A percentile compares a stretch with the other conserved stretches of the same genome.
Conservation (phyloP, 192 early-diverging fungal species). For the Gamsiella multidivaricata region DNA sequence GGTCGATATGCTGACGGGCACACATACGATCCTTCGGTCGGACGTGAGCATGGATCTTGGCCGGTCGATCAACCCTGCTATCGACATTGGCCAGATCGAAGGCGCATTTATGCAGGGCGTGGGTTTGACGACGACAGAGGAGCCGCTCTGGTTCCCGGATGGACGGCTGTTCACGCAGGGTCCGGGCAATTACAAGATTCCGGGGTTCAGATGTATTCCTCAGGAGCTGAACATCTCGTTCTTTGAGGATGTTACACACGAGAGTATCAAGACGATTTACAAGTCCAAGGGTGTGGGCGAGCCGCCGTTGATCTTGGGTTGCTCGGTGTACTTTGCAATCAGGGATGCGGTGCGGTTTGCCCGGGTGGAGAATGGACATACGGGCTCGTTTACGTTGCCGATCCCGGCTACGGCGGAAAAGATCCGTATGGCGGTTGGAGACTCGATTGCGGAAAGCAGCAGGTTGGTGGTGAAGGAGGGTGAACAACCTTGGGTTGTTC, state of each 20-base stretch:
- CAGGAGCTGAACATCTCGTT: conserved; percentile 81
- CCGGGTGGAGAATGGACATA: conserved; percentile 60
- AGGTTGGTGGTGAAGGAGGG: conserved; percentile 49
- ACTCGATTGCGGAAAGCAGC: conserved; percentile 64
- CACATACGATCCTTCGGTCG: conserved; percentile 77
- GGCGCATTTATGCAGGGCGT: conserved; percentile 87
- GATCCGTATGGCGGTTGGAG: conserved; percentile 77
- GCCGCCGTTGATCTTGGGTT: conserved; percentile 87
- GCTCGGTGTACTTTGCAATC: conserved; percentile 82
- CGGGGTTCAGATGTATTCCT: conserved; percentile 80
- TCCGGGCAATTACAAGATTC: conserved; percentile 91
- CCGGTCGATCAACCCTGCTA: conserved; percentile 83
- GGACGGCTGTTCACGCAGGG: conserved; percentile 85
- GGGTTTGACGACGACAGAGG: conserved; percentile 88
- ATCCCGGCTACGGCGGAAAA: conserved; percentile 84
- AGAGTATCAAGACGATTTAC: conserved; percentile 76
- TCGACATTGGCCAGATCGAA: conserved; percentile 93
- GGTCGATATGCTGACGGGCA: conserved; percentile 85
- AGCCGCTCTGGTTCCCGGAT: conserved; percentile 78
- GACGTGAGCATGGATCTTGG: conserved; percentile 92
- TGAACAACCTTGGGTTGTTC: conserved; percentile 53
- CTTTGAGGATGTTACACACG: conserved; percentile 63
- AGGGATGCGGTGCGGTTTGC: conserved; percentile 80
- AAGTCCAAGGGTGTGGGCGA: conserved; percentile 89
- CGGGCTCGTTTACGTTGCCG: conserved; percentile 68